Base-by-base conservation (phyloP, 1,139 yeast species). In the Blastobotrys apis region DNA sequence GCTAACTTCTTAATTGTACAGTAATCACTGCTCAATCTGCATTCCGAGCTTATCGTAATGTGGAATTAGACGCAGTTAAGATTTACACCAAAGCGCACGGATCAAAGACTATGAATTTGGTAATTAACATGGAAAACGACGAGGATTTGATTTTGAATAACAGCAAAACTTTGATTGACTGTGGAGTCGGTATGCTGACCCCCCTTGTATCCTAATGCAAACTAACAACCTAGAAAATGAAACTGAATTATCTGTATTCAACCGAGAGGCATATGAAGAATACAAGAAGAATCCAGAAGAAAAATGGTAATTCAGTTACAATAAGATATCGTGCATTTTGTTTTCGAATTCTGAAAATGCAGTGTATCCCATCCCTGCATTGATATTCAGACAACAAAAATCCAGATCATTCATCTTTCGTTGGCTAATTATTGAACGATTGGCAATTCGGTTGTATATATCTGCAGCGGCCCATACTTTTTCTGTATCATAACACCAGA, bases 81-180 rank as follows among this genome's bases (percentile, higher is more conserved):
- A 74, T 92, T 15, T 92, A 92, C 66, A 84, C 96, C 30, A 87
- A 86, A 60, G 97, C 98, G 0, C 97, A 92, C 63, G 95, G 95
- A 5, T 77, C 95, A 32, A 92, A 92, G 67, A 86, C 97, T 1
- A 84, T 88, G 80, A 88, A 92, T 60, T 72, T 92, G 54, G 94
- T 87, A 40, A 84, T 94, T 51, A 92, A 92, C 63, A 78, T 92
- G 63, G 96, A 87, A 26, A 79, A 84, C 55, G 87, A 84, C 57
- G 79, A 76, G 4, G 81, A 77, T 47, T 84, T 94, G 90, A 71
- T 84, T 3, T 65, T 92, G 50, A 54, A 53, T 22, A 71, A 72
- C 29, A 63, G 63, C 12, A 73, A 70, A 55, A 65, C 72, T 3
- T 71, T 88, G 43, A 68, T 69, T 58, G 81, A 80, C n/a, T 80